phyloP scores from a whole-genome alignment of 2,329 filamentous ascomycete species.

The Lecanoromycetidae sp. region DNA sequence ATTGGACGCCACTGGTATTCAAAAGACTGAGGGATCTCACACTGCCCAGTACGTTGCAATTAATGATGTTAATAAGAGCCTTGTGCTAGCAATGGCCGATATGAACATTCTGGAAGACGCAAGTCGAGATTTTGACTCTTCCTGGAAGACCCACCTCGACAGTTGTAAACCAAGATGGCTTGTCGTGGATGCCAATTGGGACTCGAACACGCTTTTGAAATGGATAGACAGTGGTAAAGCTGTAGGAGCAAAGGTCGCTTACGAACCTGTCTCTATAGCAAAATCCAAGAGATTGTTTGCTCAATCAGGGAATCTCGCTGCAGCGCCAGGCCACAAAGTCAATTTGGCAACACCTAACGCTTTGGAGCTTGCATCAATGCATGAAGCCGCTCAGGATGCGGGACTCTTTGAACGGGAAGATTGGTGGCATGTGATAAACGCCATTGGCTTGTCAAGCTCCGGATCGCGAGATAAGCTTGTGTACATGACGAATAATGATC shows the following conservation, averaged over 20 bases:
- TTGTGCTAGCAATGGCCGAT: constrained; percentile 90
- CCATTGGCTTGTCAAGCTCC: constrained; percentile 58
- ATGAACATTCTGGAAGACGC: constrained; percentile 65
- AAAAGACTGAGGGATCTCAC: constrained; percentile 42
- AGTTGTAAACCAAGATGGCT: constrained; percentile 57
- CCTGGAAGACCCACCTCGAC: constrained; percentile 52
- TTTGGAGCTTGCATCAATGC: constrained; percentile 70
- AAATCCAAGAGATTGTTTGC: constrained; percentile 65
- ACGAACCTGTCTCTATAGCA: constrained; percentile 76
- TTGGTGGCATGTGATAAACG: constrained; percentile 74
- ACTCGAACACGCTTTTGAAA: constrained; percentile 47
- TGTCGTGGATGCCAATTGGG: constrained; percentile 83
- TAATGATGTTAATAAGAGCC: constrained; percentile 70
- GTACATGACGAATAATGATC: constrained; percentile 48
- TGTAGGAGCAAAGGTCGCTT: constrained; percentile 51
- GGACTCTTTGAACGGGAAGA: constrained; percentile 55
- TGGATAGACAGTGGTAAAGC: constrained; percentile 55
- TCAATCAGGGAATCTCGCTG: constrained; percentile 20
- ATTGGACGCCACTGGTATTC: constrained; percentile 53
- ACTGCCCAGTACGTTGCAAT: constrained; percentile 89
- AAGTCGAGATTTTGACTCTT: constrained; percentile 33
- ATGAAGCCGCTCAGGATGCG: constrained; percentile 52
- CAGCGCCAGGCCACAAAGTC: constrained; percentile 35
- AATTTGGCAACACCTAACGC: constrained; percentile 49
- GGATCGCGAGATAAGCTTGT: constrained; percentile 61